phyloP scores from a whole-genome alignment of 768 basidiomycete genomes.

The Mycena alexandri region DNA sequence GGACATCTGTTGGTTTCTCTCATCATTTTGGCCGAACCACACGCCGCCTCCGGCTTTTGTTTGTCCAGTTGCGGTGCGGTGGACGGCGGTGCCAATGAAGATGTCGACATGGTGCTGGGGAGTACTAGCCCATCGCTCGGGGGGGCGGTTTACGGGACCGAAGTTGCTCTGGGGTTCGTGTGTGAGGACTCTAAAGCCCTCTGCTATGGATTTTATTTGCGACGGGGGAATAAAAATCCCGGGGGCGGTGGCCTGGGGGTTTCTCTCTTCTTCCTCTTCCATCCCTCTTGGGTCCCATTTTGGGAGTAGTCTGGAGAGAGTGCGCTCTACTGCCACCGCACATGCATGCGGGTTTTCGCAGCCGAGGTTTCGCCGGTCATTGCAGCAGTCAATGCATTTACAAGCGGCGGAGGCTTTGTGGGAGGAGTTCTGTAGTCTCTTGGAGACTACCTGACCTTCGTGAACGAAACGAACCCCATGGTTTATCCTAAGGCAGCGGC shows the following conservation, averaged over 20 bases:
- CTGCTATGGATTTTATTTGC: not conserved
- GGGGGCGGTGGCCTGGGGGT: too few relatives aligned
- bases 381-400: not conserved
- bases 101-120: not conserved
- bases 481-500: not conserved
- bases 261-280: too few relatives aligned
- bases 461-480: not conserved
- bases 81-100: not conserved
- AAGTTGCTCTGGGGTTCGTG: not conserved
- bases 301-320: not conserved
- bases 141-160: not conserved
- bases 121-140: too few relatives aligned
- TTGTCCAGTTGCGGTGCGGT: not conserved
- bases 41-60: not conserved
- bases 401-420: not conserved
- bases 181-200: not conserved
- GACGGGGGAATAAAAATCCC: not conserved
- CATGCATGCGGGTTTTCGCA: slow-evolving; percentile 5
- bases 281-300: slow-evolving; percentile 19
- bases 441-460: not conserved
- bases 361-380: not conserved
- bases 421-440: not conserved
- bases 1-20: not conserved
- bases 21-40: not conserved
- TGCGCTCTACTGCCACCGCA: not conserved